Percentiles rank a stretch among this genome's conserved stretches.
Conservation (phyloP, 2,329 filamentous ascomycete genomes). For the Neonectria punicea region DNA sequence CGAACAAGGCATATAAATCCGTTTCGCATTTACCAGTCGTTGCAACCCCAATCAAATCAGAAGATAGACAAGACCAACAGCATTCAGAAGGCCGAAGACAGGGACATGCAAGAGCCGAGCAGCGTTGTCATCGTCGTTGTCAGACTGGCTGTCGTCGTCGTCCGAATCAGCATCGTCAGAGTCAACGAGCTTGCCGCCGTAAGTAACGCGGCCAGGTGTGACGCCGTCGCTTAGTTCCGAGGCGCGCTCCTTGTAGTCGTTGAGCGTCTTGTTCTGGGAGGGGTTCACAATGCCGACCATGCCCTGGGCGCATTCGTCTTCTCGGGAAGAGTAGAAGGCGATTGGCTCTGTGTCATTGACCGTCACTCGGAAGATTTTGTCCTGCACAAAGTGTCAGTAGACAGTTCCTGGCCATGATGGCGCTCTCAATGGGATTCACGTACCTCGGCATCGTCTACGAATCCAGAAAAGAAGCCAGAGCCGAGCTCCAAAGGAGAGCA, state of each 20-base stretch:
- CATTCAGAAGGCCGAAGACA: neutral
- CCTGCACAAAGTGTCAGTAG: constrained; percentile 34
- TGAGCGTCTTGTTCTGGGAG: constrained; percentile 42
- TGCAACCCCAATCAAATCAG: neutral
- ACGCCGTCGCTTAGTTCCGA: constrained; percentile 40
- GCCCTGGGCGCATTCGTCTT: constrained; percentile 49
- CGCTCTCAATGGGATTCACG: constrained; percentile 24
- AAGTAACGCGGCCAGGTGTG: constrained; percentile 38
- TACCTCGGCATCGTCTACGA: constrained; percentile 47
- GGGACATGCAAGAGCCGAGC: neutral
- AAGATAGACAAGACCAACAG: neutral
- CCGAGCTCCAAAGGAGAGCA: constrained; percentile 47
- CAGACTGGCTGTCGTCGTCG: constrained; percentile 10
- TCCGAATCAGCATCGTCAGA: constrained; percentile 31
- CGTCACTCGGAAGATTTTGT: constrained; percentile 49
- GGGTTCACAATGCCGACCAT: constrained; percentile 55
- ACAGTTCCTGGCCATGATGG: neutral
- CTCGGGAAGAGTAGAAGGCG: constrained; percentile 54
- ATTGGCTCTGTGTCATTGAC: constrained; percentile 48
- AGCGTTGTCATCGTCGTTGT: constrained; percentile 12
- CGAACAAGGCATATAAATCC: neutral
- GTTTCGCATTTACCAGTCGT: neutral
- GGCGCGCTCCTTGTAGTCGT: constrained; percentile 47
- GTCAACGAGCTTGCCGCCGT: constrained; percentile 46
- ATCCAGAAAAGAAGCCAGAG: constrained; percentile 53